phyloP scores from a whole-genome alignment of 106 monocot species.

The Dendrobium catenatum region DNA sequence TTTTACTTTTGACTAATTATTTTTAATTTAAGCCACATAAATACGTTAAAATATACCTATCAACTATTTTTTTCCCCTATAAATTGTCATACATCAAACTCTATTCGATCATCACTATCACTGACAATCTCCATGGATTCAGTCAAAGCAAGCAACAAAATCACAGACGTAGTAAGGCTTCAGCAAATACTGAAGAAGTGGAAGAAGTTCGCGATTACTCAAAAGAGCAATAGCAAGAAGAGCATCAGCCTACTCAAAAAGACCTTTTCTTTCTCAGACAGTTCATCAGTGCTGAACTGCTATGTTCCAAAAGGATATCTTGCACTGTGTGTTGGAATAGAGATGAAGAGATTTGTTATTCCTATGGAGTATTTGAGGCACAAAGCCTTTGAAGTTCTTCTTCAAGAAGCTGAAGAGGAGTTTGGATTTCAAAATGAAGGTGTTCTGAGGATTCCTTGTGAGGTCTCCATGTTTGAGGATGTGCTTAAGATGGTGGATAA shows the following conservation, averaged over 20 bases:
- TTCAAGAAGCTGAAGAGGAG: constrained; percentile 29
- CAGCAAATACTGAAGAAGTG: constrained; percentile 86
- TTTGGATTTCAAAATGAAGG: constrained; percentile 35
- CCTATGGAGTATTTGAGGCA: constrained; percentile 30
- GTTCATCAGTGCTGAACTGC: background rate
- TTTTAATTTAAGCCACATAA: no score
- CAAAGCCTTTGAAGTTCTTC: constrained; percentile 18
- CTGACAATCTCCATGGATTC: constrained; percentile 24
- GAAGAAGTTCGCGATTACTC: constrained; percentile 68
- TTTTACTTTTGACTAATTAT: no score
- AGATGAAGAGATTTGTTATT: constrained; percentile 32
- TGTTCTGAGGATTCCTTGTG: constrained; percentile 27
- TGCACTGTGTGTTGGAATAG: constrained; percentile 27
- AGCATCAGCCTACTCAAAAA: constrained; percentile 21
- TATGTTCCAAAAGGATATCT: constrained; percentile 28
- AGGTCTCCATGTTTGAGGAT: constrained; percentile 23
- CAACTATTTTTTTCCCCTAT: background rate
- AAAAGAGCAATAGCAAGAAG: constrained; percentile 41
- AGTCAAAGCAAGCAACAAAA: constrained; percentile 57
- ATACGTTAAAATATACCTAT: background rate
- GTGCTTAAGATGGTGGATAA: constrained; percentile 23
- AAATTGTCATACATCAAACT: background rate
- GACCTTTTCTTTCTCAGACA: constrained; percentile 1
- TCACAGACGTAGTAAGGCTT: constrained; percentile 73
- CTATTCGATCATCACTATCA: background rate